Evolutionary conservation across 257 asterid genomes (phyloP).

Genomic region (Solanum ahanhuiri): DNA sequence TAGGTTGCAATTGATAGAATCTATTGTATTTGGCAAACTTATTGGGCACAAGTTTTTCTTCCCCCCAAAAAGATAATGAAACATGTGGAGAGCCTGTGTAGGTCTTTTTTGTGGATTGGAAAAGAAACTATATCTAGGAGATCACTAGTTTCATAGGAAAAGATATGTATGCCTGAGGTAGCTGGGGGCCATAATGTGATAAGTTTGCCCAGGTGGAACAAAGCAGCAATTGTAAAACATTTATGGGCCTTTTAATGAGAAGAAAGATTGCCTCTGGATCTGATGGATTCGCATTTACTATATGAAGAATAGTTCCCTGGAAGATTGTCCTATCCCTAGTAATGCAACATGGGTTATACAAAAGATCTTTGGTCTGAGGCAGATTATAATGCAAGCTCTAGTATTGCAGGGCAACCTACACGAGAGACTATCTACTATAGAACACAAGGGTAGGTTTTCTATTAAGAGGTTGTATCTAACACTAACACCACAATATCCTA

Average conservation of each 20-base stretch:
- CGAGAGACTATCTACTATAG: no score
- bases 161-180: not conserved
- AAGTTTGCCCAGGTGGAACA: not conserved
- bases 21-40: no score
- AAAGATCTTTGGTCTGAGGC: not conserved
- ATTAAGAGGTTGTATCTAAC: not conserved
- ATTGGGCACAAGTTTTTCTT: not conserved
- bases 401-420: not conserved
- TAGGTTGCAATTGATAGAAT: not conserved
- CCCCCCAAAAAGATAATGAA: not conserved
- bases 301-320: not conserved
- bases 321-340: not conserved
- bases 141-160: not conserved
- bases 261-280: not conserved
- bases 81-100: not conserved
- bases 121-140: not conserved
- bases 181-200: not conserved
- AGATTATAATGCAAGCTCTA: not conserved
- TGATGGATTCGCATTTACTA: not conserved
- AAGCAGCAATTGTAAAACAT: not conserved
- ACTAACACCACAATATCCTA: not conserved
- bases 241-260: not conserved
- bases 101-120: not conserved
- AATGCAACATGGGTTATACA: not conserved
- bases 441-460: not conserved